Percentiles rank a stretch among this genome's conserved stretches.
phyloP scores from a whole-genome alignment of 345 rosid genomes.

The Populus davidiana region DNA sequence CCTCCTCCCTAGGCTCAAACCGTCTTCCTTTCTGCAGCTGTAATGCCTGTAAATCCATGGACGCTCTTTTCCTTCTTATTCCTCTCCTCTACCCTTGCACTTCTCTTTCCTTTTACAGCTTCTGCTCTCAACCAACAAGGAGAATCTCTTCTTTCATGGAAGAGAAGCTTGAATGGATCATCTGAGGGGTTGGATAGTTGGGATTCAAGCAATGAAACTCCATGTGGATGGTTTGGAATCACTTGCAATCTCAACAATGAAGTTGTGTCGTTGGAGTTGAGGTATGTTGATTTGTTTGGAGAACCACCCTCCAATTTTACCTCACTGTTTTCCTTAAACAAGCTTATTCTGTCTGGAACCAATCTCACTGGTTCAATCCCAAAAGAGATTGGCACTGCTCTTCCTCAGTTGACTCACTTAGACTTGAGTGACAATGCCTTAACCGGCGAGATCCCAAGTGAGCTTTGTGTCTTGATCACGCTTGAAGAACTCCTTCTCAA shows the following conservation, averaged over 20 bases:
- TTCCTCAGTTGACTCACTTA: slow-evolving; percentile 32
- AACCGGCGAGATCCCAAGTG: slow-evolving; percentile 59
- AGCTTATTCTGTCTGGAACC: slow-evolving; percentile 45
- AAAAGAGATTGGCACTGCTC: slow-evolving; percentile 36
- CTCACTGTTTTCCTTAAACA: slow-evolving; percentile 39
- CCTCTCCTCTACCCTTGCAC: slow-evolving; percentile 15
- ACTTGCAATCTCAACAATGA: slow-evolving; percentile 35
- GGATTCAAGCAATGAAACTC: slow-evolving; percentile 37
- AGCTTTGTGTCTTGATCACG: slow-evolving; percentile 49
- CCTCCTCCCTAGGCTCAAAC: slow-evolving; percentile 43
- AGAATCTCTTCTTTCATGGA: slow-evolving; percentile 60
- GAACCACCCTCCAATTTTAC: slow-evolving; percentile 43
- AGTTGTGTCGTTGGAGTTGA: slow-evolving; percentile 45
- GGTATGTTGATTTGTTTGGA: slow-evolving; percentile 49
- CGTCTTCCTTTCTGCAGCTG: slow-evolving; percentile 30
- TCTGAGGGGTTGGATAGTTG: slow-evolving; percentile 35
- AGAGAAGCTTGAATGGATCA: slow-evolving; percentile 36
- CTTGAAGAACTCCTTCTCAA: slow-evolving; percentile 58
- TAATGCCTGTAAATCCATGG: slow-evolving; percentile 70
- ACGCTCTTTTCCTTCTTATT: slow-evolving; percentile 25
- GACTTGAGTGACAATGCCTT: slow-evolving; percentile 73
- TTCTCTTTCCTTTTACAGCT: slow-evolving; percentile 18
- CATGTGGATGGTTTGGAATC: slow-evolving; percentile 57
- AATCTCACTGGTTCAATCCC: slow-evolving; percentile 78
- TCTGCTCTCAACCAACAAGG: slow-evolving; percentile 53